Evolutionary conservation across 192 early-diverging fungal species (phyloP).

Genomic region (Entomortierella lignicola): DNA sequence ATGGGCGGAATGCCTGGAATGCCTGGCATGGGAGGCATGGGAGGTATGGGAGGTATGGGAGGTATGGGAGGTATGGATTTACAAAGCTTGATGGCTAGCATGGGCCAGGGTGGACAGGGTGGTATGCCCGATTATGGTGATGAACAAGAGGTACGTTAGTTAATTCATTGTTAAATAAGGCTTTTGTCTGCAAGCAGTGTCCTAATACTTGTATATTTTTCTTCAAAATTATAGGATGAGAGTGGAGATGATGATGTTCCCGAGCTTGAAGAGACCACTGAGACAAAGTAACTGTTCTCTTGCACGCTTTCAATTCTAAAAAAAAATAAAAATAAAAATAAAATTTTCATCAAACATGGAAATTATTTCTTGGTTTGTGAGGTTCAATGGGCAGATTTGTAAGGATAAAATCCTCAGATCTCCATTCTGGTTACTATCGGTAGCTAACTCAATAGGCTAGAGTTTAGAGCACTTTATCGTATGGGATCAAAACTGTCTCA

Average conservation of each 20-base stretch:
- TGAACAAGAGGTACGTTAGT: slow-evolving; percentile 3
- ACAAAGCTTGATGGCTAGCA: slow-evolving; percentile 24
- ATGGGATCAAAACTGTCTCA: too few species aligned
- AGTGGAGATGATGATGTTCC: slow-evolving; percentile 40
- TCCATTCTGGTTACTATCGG: too few species aligned
- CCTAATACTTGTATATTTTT: background rate
- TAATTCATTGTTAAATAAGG: background rate
- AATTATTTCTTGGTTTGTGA: too few species aligned
- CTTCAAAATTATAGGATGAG: slow-evolving; percentile 14
- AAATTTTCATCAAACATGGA: too few species aligned
- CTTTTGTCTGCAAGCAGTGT: background rate
- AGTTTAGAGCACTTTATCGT: too few species aligned
- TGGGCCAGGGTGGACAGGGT: slow-evolving; percentile 28
- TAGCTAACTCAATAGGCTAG: too few species aligned
- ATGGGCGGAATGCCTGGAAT: slow-evolving; percentile 71
- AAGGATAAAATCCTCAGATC: too few species aligned
- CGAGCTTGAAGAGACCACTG: slow-evolving; percentile 24
- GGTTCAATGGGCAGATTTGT: too few species aligned
- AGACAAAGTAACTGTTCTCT: slow-evolving; percentile 27
- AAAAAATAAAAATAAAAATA: too few species aligned
- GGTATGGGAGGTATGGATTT: slow-evolving; percentile 34
- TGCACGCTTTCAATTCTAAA: too few species aligned
- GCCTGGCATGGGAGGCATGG: slow-evolving; percentile 60
- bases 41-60: slow-evolving; percentile 30
- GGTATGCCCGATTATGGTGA: slow-evolving; percentile 21